Conservation (phyloP, 2,329 filamentous ascomycete genomes). For the Exophiala mesophila region DNA sequence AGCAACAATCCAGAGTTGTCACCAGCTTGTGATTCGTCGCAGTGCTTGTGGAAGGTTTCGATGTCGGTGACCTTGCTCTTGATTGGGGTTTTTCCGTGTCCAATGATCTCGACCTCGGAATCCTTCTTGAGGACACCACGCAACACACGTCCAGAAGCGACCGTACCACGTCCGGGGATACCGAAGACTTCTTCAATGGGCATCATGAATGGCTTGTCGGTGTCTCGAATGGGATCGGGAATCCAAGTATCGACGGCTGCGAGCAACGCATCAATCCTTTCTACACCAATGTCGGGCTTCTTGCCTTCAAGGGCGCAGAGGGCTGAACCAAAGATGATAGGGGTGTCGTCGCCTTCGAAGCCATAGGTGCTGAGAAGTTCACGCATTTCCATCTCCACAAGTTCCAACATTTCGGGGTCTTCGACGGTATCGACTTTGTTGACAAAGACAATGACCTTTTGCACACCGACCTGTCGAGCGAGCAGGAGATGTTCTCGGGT, state of each 20-base stretch:
- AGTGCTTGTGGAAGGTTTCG: slow-evolving; percentile 99
- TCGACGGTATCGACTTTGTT: slow-evolving; percentile 99
- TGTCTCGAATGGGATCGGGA: slow-evolving; percentile 85
- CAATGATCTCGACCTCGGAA: slow-evolving; percentile 87
- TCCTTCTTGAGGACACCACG: slow-evolving; percentile 92
- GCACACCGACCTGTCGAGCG: slow-evolving; percentile 95
- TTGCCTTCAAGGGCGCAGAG: slow-evolving; percentile 88
- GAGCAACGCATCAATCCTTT: slow-evolving; percentile 89
- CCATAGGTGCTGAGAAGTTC: slow-evolving; percentile 89
- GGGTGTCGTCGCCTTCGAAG: slow-evolving; percentile 97
- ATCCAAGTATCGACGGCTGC: slow-evolving; percentile 92
- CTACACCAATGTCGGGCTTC: slow-evolving; percentile 75
- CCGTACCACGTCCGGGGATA: slow-evolving; percentile 89
- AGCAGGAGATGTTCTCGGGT: slow-evolving; percentile 97
- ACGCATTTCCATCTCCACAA: slow-evolving; percentile 99
- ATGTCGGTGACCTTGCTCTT: slow-evolving; percentile 99
- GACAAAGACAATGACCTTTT: slow-evolving; percentile 97
- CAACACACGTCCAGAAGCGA: slow-evolving; percentile 95
- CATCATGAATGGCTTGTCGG: slow-evolving; percentile 99
- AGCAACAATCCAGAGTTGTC: slow-evolving; percentile 98
- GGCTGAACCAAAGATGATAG: slow-evolving; percentile 94
- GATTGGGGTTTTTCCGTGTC: slow-evolving; percentile 74
- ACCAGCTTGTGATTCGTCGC: slow-evolving; percentile 90
- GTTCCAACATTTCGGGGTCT: slow-evolving; percentile 98
- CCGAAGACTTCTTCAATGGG: slow-evolving; percentile 92